phyloP scores from a whole-genome alignment of 208 protist species.

The Acanthamoeba castellanii region DNA sequence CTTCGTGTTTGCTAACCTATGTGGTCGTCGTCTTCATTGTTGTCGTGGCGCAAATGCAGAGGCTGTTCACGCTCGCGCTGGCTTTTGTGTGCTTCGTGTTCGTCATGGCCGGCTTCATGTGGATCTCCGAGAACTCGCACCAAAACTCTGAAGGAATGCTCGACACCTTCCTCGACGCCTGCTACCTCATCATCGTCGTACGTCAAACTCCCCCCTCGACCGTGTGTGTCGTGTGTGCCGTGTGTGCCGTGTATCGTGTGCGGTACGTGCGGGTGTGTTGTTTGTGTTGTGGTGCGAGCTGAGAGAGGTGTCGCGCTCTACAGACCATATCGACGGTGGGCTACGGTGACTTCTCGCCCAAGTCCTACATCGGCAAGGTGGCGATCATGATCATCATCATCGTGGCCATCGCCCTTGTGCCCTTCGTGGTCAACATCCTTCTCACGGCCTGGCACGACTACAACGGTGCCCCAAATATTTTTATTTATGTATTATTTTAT shows the following conservation, averaged over 20 bases:
- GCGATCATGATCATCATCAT: slow-evolving; percentile 63
- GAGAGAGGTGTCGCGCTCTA: no score
- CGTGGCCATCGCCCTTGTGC: slow-evolving; percentile 10
- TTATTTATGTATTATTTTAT: neutral
- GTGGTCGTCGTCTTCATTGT: no score
- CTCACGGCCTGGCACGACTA: neutral
- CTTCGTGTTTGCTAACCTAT: no score
- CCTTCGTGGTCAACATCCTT: neutral
- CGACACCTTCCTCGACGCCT: slow-evolving; percentile 29
- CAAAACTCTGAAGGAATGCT: slow-evolving; percentile 2
- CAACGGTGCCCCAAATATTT: neutral
- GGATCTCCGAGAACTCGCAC: slow-evolving; percentile 30
- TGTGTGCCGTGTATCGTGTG: neutral
- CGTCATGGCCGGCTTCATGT: slow-evolving; percentile 59
- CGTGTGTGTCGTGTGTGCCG: neutral
- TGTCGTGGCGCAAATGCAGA: neutral
- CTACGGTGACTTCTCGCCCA: slow-evolving; percentile 59
- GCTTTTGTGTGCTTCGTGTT: slow-evolving; percentile 44
- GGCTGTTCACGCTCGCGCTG: slow-evolving; percentile 1
- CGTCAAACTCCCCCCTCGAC: neutral
- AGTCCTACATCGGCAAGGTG: slow-evolving; percentile 56
- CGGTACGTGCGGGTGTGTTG: neutral
- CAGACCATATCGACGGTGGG: slow-evolving; percentile 68
- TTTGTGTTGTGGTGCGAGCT: neutral
- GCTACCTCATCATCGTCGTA: slow-evolving; percentile 52